Base-by-base conservation (phyloP, 2,329 filamentous ascomycete genomes). In the Ascochyta clinopodiicola region DNA sequence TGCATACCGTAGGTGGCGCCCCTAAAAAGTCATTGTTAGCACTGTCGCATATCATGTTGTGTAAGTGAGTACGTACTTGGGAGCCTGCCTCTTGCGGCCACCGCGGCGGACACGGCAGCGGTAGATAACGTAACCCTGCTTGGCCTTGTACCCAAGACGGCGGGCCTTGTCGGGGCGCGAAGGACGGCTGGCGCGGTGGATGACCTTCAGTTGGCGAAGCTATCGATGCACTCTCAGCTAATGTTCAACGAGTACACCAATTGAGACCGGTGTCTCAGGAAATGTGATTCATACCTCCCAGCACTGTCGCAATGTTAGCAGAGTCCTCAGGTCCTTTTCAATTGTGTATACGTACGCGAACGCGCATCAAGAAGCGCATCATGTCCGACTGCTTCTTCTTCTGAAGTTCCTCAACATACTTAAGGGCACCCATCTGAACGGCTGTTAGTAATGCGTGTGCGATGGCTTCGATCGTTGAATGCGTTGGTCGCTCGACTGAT, bases 351-450 rank as follows among this genome's bases (percentile, higher is more conserved):
- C 72, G 38, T 74, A 74, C 72, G 85, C 95, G 93, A 68, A 78
- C 75, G 67, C 75, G 94, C 83, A 97, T 92, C 85, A 99, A 90
- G 88, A 99, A 99, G 86, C 93, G 93, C 86, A 98, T 91, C 80
- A 99, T 90, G 88, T 99, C 95, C 82, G 92, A 96, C 90, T 99
- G 95, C 92, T 99, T 99, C 92, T 96, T 97, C 92, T 99, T 98
- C 84, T 97, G 92, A 86, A 99, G 90, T 88, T 99, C 95, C 89
- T 99, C 96, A 85, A 99, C 92, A 87, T 78, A 99, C 86, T 99
- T 99, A 83, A 97, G 92, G 86, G 94, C 94, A 91, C 95, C 95
- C 95, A 97, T 97, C 88, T 94, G 64, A 62, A 38, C 32, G 39
- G 51, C 36, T 62, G 62, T 72, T 59, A 71, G 68, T 65, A 44